Evolutionary conservation across 495 filamentous ascomycete species (phyloP).

Genomic region (Xylaria nigripes): DNA sequence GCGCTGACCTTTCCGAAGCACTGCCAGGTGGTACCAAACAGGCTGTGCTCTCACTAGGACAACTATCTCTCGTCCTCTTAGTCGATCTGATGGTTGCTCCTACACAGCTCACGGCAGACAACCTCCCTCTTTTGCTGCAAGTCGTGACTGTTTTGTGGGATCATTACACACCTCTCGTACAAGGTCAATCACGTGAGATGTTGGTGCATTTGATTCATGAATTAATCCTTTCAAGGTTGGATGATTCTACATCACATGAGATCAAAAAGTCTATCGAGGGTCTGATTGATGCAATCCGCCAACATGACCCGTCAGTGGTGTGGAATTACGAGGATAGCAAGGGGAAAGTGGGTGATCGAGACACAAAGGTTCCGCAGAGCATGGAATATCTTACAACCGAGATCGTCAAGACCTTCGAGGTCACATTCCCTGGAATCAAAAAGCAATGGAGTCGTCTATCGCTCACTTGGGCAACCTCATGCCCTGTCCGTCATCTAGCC

Average conservation of each 20-base stretch:
- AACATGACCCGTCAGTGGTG: conserved; percentile 73
- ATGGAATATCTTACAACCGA: conserved; percentile 78
- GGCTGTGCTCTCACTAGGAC: conserved; percentile 81
- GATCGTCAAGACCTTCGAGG: conserved; percentile 74
- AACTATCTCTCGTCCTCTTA: conserved; percentile 85
- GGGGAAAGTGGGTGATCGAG: conserved; percentile 61
- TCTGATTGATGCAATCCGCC: conserved; percentile 83
- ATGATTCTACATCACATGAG: conserved; percentile 56
- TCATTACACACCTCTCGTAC: conserved; percentile 88
- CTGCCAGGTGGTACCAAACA: conserved; percentile 86
- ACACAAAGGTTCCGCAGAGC: conserved; percentile 70
- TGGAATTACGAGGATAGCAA: conserved; percentile 94
- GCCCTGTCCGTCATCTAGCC: conserved; percentile 89
- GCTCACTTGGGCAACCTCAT: conserved; percentile 91
- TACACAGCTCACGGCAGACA: conserved; percentile 64
- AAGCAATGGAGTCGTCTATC: conserved; percentile 85
- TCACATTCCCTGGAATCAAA: conserved; percentile 78
- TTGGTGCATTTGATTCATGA: conserved; percentile 96
- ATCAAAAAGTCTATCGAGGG: conserved; percentile 73
- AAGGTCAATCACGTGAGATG: conserved; percentile 96
- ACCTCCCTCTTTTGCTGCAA: conserved; percentile 78
- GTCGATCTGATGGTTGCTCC: conserved; percentile 95
- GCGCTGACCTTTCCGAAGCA: conserved; percentile 72
- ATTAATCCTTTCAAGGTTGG: conserved; percentile 82
- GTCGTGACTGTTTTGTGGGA: conserved; percentile 94